These are phyloP conservation scores for Pleurotus tuoliensis DNA, from an alignment of 768 basidiomycete genomes.

Conservation along the genomic window DNA sequence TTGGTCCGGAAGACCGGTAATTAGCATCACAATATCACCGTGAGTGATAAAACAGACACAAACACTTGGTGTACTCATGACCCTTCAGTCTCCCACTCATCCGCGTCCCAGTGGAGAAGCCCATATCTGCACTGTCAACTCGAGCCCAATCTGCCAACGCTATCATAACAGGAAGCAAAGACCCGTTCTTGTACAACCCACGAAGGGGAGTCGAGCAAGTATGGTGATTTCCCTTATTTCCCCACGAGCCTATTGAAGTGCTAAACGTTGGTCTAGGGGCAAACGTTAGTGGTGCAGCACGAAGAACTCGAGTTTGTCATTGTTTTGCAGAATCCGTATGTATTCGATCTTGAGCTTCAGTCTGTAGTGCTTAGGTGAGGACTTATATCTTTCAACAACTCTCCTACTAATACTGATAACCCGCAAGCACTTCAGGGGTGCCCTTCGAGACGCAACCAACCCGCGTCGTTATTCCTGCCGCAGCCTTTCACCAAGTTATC, in stretches of 20 bases:
- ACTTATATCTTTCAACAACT: conserved; percentile 6
- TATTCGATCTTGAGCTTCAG: conserved; percentile 88
- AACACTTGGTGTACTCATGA: not conserved
- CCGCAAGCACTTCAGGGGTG: conserved; percentile 74
- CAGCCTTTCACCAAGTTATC: conserved; percentile 67
- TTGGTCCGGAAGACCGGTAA: conserved; percentile 80
- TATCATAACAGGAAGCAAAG: conserved; percentile 54
- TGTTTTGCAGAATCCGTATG: conserved; percentile 86
- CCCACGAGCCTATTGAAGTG: not conserved
- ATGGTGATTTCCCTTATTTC: conserved; percentile 12
- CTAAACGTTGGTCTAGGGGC: conserved; percentile 32
- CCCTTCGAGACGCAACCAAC: conserved; percentile 64
- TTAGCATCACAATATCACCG: conserved; percentile 78
- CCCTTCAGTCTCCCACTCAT: conserved; percentile 59
- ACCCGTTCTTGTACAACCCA: conserved; percentile 93
- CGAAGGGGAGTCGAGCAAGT: conserved; percentile 64
- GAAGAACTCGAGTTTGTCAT: conserved; percentile 81
- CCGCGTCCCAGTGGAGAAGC: conserved; percentile 72
- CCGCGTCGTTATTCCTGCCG: conserved; percentile 67
- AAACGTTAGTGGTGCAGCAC: conserved; percentile 72
- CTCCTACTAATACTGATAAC: not conserved
- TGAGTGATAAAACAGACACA: conserved; percentile 30
- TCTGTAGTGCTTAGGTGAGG: conserved; percentile 75
- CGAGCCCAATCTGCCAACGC: conserved; percentile 37
- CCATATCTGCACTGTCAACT: conserved; percentile 48